Percentiles rank a stretch among this genome's conserved stretches.
Evolutionary conservation across 768 basidiomycete genomes (phyloP).

Genomic region (Fomitopsis serialis): DNA sequence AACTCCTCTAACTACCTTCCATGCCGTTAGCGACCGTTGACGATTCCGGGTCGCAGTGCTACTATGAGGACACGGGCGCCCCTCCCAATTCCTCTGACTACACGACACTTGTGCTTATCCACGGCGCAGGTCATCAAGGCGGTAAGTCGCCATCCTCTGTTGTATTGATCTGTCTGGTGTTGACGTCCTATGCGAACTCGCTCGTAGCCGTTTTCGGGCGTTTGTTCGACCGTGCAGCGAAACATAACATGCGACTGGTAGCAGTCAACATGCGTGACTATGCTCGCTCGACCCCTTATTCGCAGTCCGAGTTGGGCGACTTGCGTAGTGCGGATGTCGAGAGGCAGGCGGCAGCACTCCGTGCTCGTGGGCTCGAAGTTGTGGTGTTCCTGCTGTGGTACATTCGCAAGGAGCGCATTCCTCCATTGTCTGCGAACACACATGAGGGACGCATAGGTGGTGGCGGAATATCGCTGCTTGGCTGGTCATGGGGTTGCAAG

Average conservation of each 20-base stretch:
- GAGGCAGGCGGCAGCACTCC: conserved; percentile 19
- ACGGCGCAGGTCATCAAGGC: conserved; percentile 14
- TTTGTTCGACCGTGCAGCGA: conserved; percentile 19
- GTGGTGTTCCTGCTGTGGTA: conserved; percentile 27
- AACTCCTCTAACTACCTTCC: too few species aligned
- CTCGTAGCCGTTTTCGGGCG: conserved; percentile 24
- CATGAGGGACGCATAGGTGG: neutral
- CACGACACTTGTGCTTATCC: conserved; percentile 15
- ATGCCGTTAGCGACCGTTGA: conserved; percentile 18
- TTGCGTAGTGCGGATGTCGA: conserved; percentile 14
- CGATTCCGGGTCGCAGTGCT: conserved; percentile 10
- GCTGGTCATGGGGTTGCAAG: conserved; percentile 29
- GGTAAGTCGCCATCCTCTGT: conserved; percentile 5
- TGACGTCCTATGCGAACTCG: neutral
- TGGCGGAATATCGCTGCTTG: conserved; percentile 28
- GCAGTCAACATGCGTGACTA: conserved; percentile 32
- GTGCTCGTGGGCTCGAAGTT: conserved; percentile 26
- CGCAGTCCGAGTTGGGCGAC: conserved; percentile 20
- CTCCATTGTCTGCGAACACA: conserved; percentile 11
- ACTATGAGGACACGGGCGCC: conserved; percentile 17
- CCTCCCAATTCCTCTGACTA: conserved; percentile 7
- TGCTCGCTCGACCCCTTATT: conserved; percentile 30
- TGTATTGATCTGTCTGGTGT: neutral
- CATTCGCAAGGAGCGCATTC: conserved; percentile 23
- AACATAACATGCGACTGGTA: conserved; percentile 28